Base-by-base conservation (phyloP, 306 rosid species). In the Trifolium pratense region DNA sequence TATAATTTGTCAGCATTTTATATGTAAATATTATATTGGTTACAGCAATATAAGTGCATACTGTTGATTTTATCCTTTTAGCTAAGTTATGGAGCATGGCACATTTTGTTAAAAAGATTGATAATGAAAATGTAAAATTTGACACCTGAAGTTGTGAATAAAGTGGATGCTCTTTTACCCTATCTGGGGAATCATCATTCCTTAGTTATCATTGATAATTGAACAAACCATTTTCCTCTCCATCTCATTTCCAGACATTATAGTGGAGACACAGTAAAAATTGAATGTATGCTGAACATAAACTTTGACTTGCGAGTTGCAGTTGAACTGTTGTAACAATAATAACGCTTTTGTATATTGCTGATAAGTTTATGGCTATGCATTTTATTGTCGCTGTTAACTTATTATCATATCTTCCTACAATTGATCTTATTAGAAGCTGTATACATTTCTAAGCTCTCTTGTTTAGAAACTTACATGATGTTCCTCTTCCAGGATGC, bases 401-500 rank as follows among this genome's bases (percentile, higher is more conserved):
- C 39, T 36, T 59, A 53, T 58, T 68, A 51, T 11, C n/a, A 36
- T 78, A 55, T 51, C 70, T 69, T 71, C 58, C 76, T 14, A n/a
- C 20, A 17, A 56, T 45, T 32, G 46, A 26, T 76, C 55, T 68
- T 1, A 52, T 56, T 56, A 56, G 16, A 56, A 23, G 75, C 40
- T 59, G 9, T 78, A 52, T 31, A 60, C 12, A 71, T 73, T 75
- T 66, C 56, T 17, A 69, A 77, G 81, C 16, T 39, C 14, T 68
- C 77, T 55, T 59, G 45, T 60, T 72, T 55, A 40, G 46, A 76
- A 67, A 43, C 67, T 71, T 60, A 65, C 57, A 5, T 17, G 61
- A 58, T 73, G 62, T 80, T 79, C 60, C 62, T 71, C 61, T 77
- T 82, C 48, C 89, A 94, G 97, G 99, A 94, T 89, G 97, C 90